These are phyloP conservation scores for Sporothrix schenckii DNA, from an alignment of 2,329 filamentous ascomycete species.

Conservation along the genomic window DNA sequence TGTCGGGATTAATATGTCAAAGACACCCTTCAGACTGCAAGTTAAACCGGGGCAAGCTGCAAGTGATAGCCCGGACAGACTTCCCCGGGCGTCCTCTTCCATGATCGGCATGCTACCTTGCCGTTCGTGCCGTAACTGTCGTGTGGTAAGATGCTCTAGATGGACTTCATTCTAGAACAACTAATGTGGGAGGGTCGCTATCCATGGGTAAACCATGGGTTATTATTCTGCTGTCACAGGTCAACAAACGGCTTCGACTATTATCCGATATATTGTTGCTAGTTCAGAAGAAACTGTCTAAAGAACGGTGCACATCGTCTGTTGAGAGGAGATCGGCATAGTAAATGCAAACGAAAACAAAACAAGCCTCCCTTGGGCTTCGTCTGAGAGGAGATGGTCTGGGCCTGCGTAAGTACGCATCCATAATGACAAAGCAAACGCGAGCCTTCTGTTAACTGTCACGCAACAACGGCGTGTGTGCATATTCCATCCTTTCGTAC, in stretches of 20 bases:
- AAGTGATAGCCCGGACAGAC: neutral
- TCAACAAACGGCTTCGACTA: neutral
- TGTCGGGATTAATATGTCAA: neutral
- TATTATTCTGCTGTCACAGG: neutral
- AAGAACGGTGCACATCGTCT: neutral
- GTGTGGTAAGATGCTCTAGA: neutral
- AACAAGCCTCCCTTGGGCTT: neutral
- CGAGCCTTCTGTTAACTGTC: neutral
- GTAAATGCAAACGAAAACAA: neutral
- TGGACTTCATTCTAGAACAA: neutral
- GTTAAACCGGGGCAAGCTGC: neutral
- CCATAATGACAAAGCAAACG: neutral
- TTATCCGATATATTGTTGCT: neutral
- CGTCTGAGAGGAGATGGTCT: neutral
- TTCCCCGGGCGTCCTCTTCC: neutral
- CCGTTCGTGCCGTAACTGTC: neutral
- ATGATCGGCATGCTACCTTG: constrained; percentile 5
- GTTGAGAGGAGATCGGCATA: too few species aligned
- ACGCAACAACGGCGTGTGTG: neutral
- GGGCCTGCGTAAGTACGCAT: neutral
- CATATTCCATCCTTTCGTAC: neutral
- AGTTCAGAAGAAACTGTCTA: neutral
- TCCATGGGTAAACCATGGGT: too few species aligned
- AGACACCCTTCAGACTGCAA: neutral
- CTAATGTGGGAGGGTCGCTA: neutral